phyloP scores from a whole-genome alignment of 257 asterid genomes.

The Scutellaria baicalensis region DNA sequence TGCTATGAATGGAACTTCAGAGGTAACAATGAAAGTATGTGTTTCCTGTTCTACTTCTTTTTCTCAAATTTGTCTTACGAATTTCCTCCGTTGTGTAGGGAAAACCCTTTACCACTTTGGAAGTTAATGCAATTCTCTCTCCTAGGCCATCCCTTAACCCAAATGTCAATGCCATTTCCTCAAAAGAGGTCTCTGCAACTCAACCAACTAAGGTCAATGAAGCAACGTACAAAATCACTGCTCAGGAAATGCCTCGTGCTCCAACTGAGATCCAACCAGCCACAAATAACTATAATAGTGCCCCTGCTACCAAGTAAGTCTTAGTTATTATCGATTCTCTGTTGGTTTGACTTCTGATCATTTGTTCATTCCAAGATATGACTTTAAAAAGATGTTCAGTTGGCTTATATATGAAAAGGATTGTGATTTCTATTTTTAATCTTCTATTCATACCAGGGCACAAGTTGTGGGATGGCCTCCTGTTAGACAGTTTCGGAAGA shows the following conservation, averaged over 20 bases:
- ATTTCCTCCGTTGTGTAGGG: conserved; percentile 6
- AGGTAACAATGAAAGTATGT: conserved; percentile 29
- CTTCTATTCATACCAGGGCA: conserved; percentile 37
- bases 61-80: neutral
- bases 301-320: conserved; percentile 61
- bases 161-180: neutral
- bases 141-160: conserved; percentile 15
- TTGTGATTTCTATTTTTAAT: neutral
- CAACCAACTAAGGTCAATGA: conserved; percentile 14
- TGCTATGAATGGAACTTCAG: conserved; percentile 51
- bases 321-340: neutral
- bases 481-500: conserved; percentile 53
- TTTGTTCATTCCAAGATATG: conserved; percentile 31
- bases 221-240: conserved; percentile 1
- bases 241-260: conserved; percentile 12
- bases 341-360: neutral
- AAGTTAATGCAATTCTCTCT: conserved; percentile 10
- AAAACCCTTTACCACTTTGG: neutral
- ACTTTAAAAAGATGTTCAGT: conserved; percentile 39
- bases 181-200: conserved; percentile 10
- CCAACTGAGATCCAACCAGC: conserved; percentile 1
- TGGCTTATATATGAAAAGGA: neutral
- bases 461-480: conserved; percentile 90
- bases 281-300: conserved; percentile 16
- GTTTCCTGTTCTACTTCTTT: neutral